phyloP scores from a whole-genome alignment of 2,329 filamentous ascomycete genomes.

The Cercospora sp. region DNA sequence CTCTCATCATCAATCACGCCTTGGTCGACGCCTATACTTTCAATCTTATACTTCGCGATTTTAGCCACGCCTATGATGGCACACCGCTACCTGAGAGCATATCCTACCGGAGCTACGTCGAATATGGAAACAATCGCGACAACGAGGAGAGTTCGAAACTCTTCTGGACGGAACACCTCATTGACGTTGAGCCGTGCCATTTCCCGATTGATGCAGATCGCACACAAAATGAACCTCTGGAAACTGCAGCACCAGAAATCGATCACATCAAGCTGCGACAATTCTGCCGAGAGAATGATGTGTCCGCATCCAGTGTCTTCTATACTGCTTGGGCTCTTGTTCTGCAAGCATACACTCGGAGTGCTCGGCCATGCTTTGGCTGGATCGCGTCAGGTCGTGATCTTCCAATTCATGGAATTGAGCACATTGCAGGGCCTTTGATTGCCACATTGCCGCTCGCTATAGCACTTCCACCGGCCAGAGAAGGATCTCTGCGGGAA shows the following conservation, averaged over 20 bases:
- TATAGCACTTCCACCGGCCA: background rate
- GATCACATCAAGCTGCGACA: background rate
- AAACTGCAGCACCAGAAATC: background rate
- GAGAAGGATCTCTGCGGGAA: background rate
- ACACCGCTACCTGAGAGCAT: background rate
- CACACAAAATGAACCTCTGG: background rate
- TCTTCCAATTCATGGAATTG: conserved; percentile 2
- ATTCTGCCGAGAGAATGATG: background rate
- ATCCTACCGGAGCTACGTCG: background rate
- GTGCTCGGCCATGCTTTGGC: background rate
- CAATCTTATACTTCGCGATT: background rate
- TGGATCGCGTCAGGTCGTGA: conserved; percentile 1
- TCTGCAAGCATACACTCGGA: conserved; percentile 1
- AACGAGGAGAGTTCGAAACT: background rate
- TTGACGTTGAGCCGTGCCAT: background rate
- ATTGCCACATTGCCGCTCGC: conserved; percentile 5
- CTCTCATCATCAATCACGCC: background rate
- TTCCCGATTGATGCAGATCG: background rate
- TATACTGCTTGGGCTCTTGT: background rate
- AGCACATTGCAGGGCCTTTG: conserved; percentile 36
- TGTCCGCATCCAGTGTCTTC: background rate
- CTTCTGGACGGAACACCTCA: background rate
- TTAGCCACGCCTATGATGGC: background rate
- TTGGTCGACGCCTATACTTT: background rate
- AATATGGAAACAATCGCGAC: background rate